These are phyloP conservation scores for Suillus lakei DNA, from an alignment of 768 basidiomycete species.

Conservation along the genomic window DNA sequence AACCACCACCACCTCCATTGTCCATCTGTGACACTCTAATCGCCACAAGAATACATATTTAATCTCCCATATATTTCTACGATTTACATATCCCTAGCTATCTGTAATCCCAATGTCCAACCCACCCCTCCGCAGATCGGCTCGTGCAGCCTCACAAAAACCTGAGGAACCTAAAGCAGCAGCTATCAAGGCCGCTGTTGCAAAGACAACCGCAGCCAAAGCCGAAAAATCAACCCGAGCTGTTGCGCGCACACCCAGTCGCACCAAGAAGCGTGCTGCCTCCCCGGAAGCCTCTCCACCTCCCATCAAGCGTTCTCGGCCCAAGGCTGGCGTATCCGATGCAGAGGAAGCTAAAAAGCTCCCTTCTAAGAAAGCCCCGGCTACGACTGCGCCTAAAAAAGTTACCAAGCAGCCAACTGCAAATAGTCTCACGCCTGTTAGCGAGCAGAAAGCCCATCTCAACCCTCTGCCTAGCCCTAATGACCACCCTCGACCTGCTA, in stretches of 20 bases:
- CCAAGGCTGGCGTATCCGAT: constrained; percentile 42
- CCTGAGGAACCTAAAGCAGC: constrained; percentile 31
- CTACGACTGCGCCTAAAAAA: constrained; percentile 28
- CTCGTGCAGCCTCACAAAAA: constrained; percentile 54
- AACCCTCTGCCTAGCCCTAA: constrained; percentile 68
- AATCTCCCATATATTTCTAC: constrained; percentile 3
- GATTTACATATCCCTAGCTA: constrained; percentile 6
- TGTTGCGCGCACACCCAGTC: constrained; percentile 24
- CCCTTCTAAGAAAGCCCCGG: constrained; percentile 26
- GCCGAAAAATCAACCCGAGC: constrained; percentile 35
- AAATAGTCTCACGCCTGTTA: constrained; percentile 32
- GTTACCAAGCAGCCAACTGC: constrained; percentile 35
- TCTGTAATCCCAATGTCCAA: constrained; percentile 35
- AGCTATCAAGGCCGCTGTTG: constrained; percentile 33
- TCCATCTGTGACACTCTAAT: not conserved
- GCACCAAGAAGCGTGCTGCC: constrained; percentile 52
- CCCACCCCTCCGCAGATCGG: constrained; percentile 53
- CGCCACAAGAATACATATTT: constrained; percentile 1
- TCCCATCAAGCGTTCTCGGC: constrained; percentile 51
- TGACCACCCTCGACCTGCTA: constrained; percentile 61
- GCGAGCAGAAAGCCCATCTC: constrained; percentile 58
- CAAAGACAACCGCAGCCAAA: constrained; percentile 32
- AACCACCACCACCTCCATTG: constrained; percentile 1
- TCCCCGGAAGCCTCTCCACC: constrained; percentile 56
- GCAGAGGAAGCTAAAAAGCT: constrained; percentile 43